Percentiles rank a stretch among this genome's conserved stretches.
These are phyloP conservation scores for Camelina sativa DNA, from an alignment of 345 rosid genomes.

Conservation along the genomic window DNA sequence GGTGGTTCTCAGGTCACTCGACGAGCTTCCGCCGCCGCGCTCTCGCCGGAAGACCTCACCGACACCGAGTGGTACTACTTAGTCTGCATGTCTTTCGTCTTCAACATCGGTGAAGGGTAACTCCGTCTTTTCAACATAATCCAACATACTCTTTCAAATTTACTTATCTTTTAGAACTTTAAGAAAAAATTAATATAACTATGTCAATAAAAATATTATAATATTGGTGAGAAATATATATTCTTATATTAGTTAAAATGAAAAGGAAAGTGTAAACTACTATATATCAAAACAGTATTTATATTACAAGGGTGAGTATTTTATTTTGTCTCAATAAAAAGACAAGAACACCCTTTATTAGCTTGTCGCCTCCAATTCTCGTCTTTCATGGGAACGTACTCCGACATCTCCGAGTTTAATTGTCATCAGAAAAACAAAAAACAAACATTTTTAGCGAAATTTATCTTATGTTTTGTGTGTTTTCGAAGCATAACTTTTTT, in stretches of 20 bases:
- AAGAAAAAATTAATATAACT: too few relatives aligned
- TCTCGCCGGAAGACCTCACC: conserved; percentile 94
- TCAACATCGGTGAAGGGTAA: conserved; percentile 90
- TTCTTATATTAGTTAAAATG: too few relatives aligned
- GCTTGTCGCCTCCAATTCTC: conserved; percentile 1
- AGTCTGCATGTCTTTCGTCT: conserved; percentile 95
- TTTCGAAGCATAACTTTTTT: background rate
- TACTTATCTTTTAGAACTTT: too few relatives aligned
- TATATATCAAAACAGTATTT: background rate
- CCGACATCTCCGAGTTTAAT: conserved; percentile 1
- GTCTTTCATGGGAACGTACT: conserved; percentile 13
- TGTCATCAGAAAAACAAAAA: too few relatives aligned
- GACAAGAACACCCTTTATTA: conserved; percentile 11
- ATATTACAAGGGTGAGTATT: background rate
- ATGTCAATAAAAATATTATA: too few relatives aligned
- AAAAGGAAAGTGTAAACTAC: background rate
- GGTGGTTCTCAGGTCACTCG: conserved; percentile 43
- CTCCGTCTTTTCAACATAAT: conserved; percentile 7
- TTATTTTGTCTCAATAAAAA: conserved; percentile 3
- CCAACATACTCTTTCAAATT: background rate
- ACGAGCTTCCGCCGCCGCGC: conserved; percentile 74
- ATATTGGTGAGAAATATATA: too few relatives aligned
- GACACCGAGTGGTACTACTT: conserved; percentile 97
- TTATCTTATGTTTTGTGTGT: background rate
- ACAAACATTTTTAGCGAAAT: too few relatives aligned